Base-by-base conservation (phyloP, 2,329 filamentous ascomycete genomes). In the Cladosporium sp. region DNA sequence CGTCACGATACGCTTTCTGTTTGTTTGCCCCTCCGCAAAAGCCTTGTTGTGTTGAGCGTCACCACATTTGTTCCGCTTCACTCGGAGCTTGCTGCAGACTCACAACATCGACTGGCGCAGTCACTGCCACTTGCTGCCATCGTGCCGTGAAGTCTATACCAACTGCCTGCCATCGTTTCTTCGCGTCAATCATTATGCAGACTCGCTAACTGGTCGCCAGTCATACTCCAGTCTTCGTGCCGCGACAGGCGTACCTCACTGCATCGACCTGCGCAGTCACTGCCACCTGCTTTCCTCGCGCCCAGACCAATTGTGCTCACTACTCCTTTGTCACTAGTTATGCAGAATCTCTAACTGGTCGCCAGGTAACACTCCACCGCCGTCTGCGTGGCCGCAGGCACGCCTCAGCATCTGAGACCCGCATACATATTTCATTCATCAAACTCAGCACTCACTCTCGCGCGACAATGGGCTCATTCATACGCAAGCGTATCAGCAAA, bases 401-500 rank as follows among this genome's bases (percentile, higher is more conserved):
- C n/a, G 14, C 24, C 24, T 59, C 57, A 47, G 21, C 41, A 51
- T 26, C 34, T 38, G 54, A 49, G 24, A 21, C 64, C 55, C 36
- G 14, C 38, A n/a, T 60, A 24, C 38, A 26, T 11, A 21, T 14
- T 34, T 32, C 26, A 8, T 34, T 54, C 51, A 32, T 15, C 15
- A n/a, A 32, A 54, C 11, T 32, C 41, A 36, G 49, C 57, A 62
- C 12, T 62, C 59, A 58, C 55, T 58, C 18, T 41, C 34, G 28
- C 28, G 52, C 28, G 8, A 66, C 26, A 38, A 69, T 69, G 68
- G 32, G 58, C 4, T 26, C 38, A 3, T 59, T 54, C 21, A 47
- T 70, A 2, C 65, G 67, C 60, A 66, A 68, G 36, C 65, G 65
- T 47, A 34, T 67, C 26, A 57, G 34, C 61, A 70, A 65, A 52